phyloP scores from a whole-genome alignment of 2,329 filamentous ascomycete genomes.

The Cadophora malorum region DNA sequence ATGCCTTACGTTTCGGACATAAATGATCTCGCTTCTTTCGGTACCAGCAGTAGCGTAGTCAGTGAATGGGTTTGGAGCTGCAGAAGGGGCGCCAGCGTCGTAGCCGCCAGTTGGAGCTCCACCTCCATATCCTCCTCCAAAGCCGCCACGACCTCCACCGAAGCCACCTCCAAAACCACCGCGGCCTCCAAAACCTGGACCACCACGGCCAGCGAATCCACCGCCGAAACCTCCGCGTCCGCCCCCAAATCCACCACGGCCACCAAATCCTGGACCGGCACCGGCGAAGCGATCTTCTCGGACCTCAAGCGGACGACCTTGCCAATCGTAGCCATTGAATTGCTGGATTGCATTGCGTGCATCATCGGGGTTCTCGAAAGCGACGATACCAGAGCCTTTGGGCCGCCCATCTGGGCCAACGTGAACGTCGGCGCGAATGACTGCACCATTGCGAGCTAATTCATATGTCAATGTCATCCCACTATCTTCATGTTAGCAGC shows the following conservation, averaged over 20 bases:
- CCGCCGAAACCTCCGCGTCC: conserved; percentile 56
- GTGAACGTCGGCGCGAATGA: conserved; percentile 96
- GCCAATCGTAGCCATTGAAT: conserved; percentile 99
- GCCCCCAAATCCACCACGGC: conserved; percentile 51
- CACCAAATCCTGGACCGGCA: conserved; percentile 52
- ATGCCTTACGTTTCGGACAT: conserved; percentile 89
- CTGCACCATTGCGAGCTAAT: conserved; percentile 70
- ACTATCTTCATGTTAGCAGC: conserved; percentile 39
- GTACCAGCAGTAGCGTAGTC: conserved; percentile 88
- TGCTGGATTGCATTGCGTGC: conserved; percentile 95
- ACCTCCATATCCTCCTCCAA: conserved; percentile 63
- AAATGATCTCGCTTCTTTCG: conserved; percentile 84
- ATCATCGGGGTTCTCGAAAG: conserved; percentile 93
- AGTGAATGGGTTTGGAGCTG: conserved; percentile 87
- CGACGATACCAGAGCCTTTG: conserved; percentile 96
- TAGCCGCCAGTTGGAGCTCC: conserved; percentile 48
- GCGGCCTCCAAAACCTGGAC: conserved; percentile 50
- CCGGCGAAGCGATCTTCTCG: conserved; percentile 94
- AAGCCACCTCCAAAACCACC: conserved; percentile 36
- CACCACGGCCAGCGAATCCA: conserved; percentile 62
- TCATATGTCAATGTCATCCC: conserved; percentile 36
- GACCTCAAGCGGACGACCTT: conserved; percentile 90
- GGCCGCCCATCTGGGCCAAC: conserved; percentile 88
- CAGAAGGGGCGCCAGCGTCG: conserved; percentile 48
- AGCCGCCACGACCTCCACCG: conserved; percentile 56